These are phyloP conservation scores for Scedosporium dehoogii DNA, from an alignment of 2,329 filamentous ascomycete species.

Conservation along the genomic window DNA sequence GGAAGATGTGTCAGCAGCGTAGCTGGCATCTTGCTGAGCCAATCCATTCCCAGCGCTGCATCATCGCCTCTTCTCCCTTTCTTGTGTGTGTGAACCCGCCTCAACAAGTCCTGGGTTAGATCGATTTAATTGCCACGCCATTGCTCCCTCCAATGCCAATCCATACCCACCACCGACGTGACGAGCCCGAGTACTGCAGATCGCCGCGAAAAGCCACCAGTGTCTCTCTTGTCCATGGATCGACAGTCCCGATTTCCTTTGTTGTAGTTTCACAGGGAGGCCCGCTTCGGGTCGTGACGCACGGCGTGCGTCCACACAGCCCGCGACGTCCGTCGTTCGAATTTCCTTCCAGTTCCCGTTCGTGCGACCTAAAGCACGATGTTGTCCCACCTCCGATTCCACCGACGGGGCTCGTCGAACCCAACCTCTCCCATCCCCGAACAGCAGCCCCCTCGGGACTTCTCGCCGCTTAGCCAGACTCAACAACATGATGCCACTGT, in stretches of 20 bases:
- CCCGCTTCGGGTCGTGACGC: not conserved
- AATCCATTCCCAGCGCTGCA: too few relatives aligned
- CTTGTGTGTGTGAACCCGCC: too few relatives aligned
- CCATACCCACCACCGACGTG: too few relatives aligned
- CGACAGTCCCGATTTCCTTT: not conserved
- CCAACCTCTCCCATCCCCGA: conserved; percentile 44
- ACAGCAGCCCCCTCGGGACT: conserved; percentile 29
- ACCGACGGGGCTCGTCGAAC: conserved; percentile 46
- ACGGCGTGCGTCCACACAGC: not conserved
- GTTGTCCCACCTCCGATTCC: conserved; percentile 48
- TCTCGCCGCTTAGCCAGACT: conserved; percentile 14
- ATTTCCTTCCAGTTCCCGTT: not conserved
- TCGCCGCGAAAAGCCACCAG: too few relatives aligned
- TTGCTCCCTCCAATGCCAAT: too few relatives aligned
- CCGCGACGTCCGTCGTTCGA: not conserved
- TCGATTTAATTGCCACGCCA: too few relatives aligned
- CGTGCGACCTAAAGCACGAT: conserved; percentile 19
- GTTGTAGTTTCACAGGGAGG: not conserved
- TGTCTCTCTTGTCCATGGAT: not conserved
- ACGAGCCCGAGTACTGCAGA: too few relatives aligned
- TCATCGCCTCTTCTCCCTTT: too few relatives aligned
- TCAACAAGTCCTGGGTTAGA: too few relatives aligned
- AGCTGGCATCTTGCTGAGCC: too few relatives aligned
- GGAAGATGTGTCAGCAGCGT: too few relatives aligned
- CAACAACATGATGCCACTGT: conserved; percentile 3